Evolutionary conservation across 768 basidiomycete genomes (phyloP).

Genomic region (Grammothele lineata): DNA sequence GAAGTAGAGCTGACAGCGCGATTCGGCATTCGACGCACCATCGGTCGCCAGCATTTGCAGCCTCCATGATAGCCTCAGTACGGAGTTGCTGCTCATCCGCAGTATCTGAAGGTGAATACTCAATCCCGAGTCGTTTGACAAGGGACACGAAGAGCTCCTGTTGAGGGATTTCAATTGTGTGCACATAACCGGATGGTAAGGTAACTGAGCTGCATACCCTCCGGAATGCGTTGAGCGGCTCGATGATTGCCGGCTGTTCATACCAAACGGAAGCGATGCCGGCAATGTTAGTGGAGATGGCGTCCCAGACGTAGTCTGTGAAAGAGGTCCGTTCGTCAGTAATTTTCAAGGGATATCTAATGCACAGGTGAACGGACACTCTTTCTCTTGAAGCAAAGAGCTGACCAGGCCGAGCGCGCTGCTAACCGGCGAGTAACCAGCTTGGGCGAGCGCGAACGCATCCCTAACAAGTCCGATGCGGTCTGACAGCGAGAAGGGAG

Average conservation of each 20-base stretch:
- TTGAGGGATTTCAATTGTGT: neutral
- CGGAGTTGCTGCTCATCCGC: conserved; percentile 69
- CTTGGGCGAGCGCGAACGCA: conserved; percentile 71
- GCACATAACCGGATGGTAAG: no score
- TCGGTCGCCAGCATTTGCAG: conserved; percentile 43
- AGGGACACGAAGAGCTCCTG: conserved; percentile 60
- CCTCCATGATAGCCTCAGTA: conserved; percentile 62
- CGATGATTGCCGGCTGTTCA: conserved; percentile 60
- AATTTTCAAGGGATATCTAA: neutral
- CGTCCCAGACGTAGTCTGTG: conserved; percentile 81
- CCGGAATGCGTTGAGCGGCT: conserved; percentile 55
- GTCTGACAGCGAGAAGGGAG: conserved; percentile 76
- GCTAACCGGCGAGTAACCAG: conserved; percentile 75
- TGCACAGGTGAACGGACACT: conserved; percentile 71
- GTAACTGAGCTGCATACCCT: conserved; percentile 44
- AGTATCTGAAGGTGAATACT: conserved; percentile 61
- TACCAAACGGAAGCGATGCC: conserved; percentile 71
- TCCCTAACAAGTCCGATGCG: conserved; percentile 88
- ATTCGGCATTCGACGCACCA: no score
- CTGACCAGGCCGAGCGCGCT: conserved; percentile 72
- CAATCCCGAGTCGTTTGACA: conserved; percentile 74
- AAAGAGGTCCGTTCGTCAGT: neutral
- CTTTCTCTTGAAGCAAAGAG: conserved; percentile 66
- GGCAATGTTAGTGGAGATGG: conserved; percentile 53
- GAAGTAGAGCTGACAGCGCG: no score